These are phyloP conservation scores for grape (Vitis vinifera) DNA, from an alignment of 164 flowering plant genomes.

Conservation along the genomic window DNA sequence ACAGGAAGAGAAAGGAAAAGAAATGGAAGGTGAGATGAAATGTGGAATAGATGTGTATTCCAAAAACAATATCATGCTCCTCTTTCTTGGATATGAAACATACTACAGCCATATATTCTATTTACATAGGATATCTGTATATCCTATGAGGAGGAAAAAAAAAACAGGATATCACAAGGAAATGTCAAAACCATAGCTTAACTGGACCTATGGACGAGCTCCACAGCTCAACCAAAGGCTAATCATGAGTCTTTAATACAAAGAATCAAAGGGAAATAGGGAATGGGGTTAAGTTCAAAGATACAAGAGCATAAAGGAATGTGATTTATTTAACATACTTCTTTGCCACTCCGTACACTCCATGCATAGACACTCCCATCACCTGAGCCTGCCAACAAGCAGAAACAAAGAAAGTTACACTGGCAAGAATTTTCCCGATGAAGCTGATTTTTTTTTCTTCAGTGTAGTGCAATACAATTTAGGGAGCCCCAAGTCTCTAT, in stretches of 20 bases:
- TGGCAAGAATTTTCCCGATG: neutral
- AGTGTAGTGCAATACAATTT: too few species aligned
- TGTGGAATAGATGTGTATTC: too few species aligned
- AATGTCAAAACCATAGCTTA: neutral
- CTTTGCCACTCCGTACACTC: conserved; percentile 94
- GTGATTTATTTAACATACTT: conserved; percentile 30
- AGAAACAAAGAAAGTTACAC: conserved; percentile 12
- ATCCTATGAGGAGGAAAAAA: too few species aligned
- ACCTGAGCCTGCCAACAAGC: conserved; percentile 73
- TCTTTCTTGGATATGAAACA: too few species aligned
- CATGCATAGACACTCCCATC: conserved; percentile 95
- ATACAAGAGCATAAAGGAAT: neutral
- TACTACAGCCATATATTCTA: too few species aligned
- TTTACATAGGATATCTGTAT: too few species aligned
- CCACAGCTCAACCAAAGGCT: neutral
- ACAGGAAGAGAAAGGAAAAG: too few species aligned
- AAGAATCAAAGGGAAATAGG: neutral
- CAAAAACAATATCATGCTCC: too few species aligned
- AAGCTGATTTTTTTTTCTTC: neutral
- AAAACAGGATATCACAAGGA: too few species aligned
- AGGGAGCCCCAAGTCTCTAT: too few species aligned
- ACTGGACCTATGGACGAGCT: neutral
- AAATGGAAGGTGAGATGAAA: too few species aligned
- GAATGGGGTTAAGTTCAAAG: neutral
- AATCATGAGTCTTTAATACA: neutral